These are phyloP conservation scores for Candida pseudoviswanathii DNA, from an alignment of 1,139 yeast genomes.

Conservation along the genomic window DNA sequence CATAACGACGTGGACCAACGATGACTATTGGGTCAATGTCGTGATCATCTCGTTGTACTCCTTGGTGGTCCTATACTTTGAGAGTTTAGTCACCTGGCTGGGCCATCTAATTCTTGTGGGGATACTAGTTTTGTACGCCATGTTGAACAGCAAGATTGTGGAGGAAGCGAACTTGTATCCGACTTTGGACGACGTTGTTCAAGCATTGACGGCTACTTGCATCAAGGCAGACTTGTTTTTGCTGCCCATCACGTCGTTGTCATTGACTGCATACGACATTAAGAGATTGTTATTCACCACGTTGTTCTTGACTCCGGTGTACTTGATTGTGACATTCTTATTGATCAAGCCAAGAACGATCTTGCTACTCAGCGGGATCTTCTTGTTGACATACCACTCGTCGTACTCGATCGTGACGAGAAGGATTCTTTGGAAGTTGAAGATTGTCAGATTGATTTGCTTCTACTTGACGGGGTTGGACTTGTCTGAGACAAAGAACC, in stretches of 20 bases:
- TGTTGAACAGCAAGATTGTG: conserved; percentile 51
- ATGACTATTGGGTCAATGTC: conserved; percentile 76
- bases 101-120: conserved; percentile 81
- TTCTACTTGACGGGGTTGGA: conserved; percentile 89
- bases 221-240: conserved; percentile 75
- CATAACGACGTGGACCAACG: conserved; percentile 88
- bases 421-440: conserved; percentile 80
- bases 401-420: conserved; percentile 81
- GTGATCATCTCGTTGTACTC: conserved; percentile 60
- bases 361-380: conserved; percentile 60
- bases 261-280: conserved; percentile 75
- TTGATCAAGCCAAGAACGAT: conserved; percentile 73
- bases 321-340: conserved; percentile 67
- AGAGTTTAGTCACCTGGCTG: conserved; percentile 67
- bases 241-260: conserved; percentile 72
- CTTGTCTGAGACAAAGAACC: conserved; percentile 58
- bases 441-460: conserved; percentile 65
- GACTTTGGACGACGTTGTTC: conserved; percentile 87
- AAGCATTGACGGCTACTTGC: conserved; percentile 72
- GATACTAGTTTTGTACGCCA: conserved; percentile 65
- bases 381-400: conserved; percentile 81
- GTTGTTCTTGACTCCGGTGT: conserved; percentile 80
- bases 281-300: conserved; percentile 81
- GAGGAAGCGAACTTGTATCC: conserved; percentile 67
- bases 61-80: conserved; percentile 71